Percentiles rank a stretch among this genome's conserved stretches.
Conservation (phyloP, 768 basidiomycete species). For the Kwoniella botswanensis region DNA sequence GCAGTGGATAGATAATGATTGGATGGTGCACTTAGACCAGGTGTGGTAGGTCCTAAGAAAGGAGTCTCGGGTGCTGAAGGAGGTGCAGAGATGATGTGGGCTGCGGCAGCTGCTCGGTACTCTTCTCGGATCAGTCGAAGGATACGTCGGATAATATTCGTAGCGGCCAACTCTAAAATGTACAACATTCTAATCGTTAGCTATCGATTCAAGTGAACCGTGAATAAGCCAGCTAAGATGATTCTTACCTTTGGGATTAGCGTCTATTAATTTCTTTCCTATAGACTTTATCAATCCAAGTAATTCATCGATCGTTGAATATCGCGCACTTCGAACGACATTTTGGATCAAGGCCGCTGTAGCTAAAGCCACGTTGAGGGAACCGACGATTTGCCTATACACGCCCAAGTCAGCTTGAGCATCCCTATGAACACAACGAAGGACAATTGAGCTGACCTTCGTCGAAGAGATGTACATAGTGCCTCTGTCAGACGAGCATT, state of each 20-base stretch:
- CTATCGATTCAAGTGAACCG: neutral
- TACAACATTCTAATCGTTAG: neutral
- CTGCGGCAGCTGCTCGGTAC: conserved; percentile 75
- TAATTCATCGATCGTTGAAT: conserved; percentile 84
- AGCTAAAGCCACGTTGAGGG: conserved; percentile 84
- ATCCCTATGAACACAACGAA: neutral
- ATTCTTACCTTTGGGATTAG: conserved; percentile 86
- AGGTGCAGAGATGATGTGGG: conserved; percentile 56
- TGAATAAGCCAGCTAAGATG: conserved; percentile 14
- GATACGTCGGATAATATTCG: conserved; percentile 91
- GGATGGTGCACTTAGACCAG: conserved; percentile 51
- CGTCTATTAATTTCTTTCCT: conserved; percentile 79
- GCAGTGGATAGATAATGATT: conserved; percentile 45
- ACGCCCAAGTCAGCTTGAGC: neutral
- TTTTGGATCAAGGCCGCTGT: conserved; percentile 86
- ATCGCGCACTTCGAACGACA: conserved; percentile 83
- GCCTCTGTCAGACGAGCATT: conserved; percentile 39
- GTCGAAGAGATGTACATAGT: conserved; percentile 39
- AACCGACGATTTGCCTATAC: conserved; percentile 70
- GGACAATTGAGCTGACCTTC: conserved; percentile 29
- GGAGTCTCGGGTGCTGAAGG: conserved; percentile 51
- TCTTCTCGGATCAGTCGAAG: conserved; percentile 95
- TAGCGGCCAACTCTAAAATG: conserved; percentile 82
- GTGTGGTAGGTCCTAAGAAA: conserved; percentile 50
- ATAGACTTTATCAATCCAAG: conserved; percentile 76